phyloP scores from a whole-genome alignment of 495 filamentous ascomycete genomes.

The Gamarada debralockiae region DNA sequence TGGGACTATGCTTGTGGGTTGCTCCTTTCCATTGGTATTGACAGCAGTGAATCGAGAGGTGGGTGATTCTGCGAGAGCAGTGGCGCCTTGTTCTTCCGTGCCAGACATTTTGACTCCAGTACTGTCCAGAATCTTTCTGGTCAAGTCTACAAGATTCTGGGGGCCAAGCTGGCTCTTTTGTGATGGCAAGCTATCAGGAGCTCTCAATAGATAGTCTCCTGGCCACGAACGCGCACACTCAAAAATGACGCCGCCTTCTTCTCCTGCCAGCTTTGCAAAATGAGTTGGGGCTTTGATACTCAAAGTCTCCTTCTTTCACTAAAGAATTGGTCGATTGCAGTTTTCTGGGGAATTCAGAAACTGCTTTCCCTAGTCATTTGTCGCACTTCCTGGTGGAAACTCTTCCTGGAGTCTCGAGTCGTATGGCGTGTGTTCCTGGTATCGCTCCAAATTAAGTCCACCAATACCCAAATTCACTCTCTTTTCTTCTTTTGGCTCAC shows the following conservation, averaged over 20 bases:
- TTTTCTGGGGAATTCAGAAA: too few species aligned
- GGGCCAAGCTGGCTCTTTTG: not conserved
- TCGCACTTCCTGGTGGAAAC: too few species aligned
- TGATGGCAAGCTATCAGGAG: constrained; percentile 2
- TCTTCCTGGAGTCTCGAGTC: too few species aligned
- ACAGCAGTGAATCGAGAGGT: constrained; percentile 27
- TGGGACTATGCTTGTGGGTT: not conserved
- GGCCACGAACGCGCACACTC: not conserved
- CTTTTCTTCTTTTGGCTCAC: too few species aligned
- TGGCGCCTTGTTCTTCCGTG: constrained; percentile 4
- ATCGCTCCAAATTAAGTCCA: too few species aligned
- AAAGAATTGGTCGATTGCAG: too few species aligned
- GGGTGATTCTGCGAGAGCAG: constrained; percentile 15
- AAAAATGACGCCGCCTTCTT: constrained; percentile 1
- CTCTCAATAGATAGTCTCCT: not conserved
- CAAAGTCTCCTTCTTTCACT: not conserved
- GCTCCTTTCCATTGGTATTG: constrained; percentile 19
- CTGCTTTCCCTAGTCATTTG: too few species aligned
- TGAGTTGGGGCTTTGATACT: not conserved
- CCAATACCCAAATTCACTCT: too few species aligned
- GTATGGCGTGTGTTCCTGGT: too few species aligned
- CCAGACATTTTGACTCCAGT: constrained; percentile 9
- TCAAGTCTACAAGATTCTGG: constrained; percentile 15
- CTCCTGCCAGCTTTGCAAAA: constrained; percentile 7
- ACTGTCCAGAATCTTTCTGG: constrained; percentile 9